Evolutionary conservation across 2,329 filamentous ascomycete species (phyloP).

Genomic region (Hypoxylon sp.): DNA sequence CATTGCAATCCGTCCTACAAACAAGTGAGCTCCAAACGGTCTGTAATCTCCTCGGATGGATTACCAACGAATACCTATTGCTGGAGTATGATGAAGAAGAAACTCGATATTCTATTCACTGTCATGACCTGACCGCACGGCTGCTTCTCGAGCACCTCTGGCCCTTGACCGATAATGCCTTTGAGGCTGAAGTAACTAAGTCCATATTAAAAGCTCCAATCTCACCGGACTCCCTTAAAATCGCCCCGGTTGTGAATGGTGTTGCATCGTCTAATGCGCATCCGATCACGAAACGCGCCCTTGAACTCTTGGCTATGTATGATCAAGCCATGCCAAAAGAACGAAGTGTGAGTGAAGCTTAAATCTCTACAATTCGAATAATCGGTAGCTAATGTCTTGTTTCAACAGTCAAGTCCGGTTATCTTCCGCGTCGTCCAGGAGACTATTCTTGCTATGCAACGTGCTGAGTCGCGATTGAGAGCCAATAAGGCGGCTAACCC

Average conservation of each 20-base stretch:
- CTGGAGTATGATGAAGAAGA: constrained; percentile 69
- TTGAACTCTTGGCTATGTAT: constrained; percentile 71
- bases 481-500: constrained; percentile 64
- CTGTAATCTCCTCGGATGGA: constrained; percentile 69
- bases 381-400: constrained; percentile 41
- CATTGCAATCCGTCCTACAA: constrained; percentile 63
- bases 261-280: constrained; percentile 69
- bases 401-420: constrained; percentile 67
- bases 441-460: constrained; percentile 84
- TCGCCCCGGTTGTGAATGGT: constrained; percentile 62
- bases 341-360: constrained; percentile 63
- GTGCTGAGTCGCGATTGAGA: constrained; percentile 78
- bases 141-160: constrained; percentile 69
- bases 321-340: constrained; percentile 75
- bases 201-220: constrained; percentile 64
- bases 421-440: constrained; percentile 84
- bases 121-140: constrained; percentile 67
- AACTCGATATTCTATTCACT: constrained; percentile 64
- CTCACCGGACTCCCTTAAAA: constrained; percentile 62
- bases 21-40: constrained; percentile 61
- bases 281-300: constrained; percentile 68
- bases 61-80: constrained; percentile 69
- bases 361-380: background rate
- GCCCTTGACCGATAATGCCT: constrained; percentile 66
- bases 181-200: constrained; percentile 68